Conservation (phyloP, 306 rosid species). For the Fagus crenata region DNA sequence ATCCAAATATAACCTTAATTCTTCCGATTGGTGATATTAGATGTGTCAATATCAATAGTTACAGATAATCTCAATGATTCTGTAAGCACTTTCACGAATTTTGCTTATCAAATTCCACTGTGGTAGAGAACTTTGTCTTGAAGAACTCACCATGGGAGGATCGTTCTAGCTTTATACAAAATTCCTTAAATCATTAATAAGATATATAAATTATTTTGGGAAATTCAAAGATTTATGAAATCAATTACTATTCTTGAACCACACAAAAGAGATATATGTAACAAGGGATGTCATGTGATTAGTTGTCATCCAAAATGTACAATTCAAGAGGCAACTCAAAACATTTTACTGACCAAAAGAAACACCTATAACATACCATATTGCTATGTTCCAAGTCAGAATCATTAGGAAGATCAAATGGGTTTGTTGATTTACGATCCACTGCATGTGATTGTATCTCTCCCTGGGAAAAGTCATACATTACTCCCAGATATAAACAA, state of each 20-base stretch:
- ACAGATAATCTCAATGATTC: too few relatives aligned
- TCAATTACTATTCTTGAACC: background rate
- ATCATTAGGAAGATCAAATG: constrained; percentile 62
- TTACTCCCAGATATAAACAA: constrained; percentile 1
- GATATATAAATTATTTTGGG: background rate
- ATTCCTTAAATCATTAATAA: background rate
- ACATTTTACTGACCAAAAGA: background rate
- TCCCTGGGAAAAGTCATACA: constrained; percentile 44
- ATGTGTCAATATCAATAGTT: too few relatives aligned
- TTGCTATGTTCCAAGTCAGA: constrained; percentile 51
- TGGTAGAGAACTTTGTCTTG: background rate
- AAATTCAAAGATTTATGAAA: background rate
- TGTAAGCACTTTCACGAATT: background rate
- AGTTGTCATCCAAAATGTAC: background rate
- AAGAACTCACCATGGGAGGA: background rate
- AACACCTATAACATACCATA: constrained; percentile 42
- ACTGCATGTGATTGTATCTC: constrained; percentile 39
- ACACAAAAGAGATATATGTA: background rate
- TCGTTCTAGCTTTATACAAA: background rate
- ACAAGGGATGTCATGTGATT: background rate
- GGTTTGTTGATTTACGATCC: constrained; percentile 55
- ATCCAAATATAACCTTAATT: too few relatives aligned
- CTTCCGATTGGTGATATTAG: too few relatives aligned
- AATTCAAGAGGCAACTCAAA: background rate
- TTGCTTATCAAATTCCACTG: background rate